These are phyloP conservation scores for Moricandia arvensis DNA, from an alignment of 345 rosid species.

Conservation along the genomic window DNA sequence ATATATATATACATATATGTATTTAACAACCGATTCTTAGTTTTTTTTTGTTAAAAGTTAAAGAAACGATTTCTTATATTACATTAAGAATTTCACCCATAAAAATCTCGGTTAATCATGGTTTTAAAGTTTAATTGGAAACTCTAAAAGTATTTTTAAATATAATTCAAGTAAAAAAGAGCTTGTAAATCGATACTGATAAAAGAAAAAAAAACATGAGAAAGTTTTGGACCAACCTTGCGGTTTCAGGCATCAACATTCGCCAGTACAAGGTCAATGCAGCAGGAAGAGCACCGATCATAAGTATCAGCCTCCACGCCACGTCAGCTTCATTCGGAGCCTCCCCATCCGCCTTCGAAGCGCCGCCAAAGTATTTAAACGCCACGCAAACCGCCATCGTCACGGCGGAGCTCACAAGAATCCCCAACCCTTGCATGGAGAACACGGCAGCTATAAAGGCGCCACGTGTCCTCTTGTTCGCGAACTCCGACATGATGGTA, in stretches of 20 bases:
- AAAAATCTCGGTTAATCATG: too few species aligned
- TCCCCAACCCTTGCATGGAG: conserved; percentile 81
- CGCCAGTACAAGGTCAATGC: conserved; percentile 76
- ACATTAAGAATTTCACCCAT: too few species aligned
- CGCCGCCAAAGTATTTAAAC: conserved; percentile 25
- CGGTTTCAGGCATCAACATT: conserved; percentile 90
- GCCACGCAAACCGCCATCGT: conserved; percentile 49
- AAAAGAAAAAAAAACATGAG: not conserved
- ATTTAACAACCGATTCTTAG: too few species aligned
- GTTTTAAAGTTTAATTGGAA: too few species aligned
- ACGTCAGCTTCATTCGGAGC: conserved; percentile 55
- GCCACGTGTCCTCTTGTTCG: conserved; percentile 69
- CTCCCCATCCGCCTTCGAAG: not conserved
- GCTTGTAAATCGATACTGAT: not conserved
- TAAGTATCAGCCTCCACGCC: conserved; percentile 72
- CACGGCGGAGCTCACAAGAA: conserved; percentile 53
- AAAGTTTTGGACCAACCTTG: conserved; percentile 44
- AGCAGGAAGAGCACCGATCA: conserved; percentile 75
- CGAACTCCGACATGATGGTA: conserved; percentile 81
- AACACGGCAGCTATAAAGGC: conserved; percentile 70
- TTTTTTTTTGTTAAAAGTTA: too few species aligned
- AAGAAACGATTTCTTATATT: too few species aligned
- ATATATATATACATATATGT: too few species aligned
- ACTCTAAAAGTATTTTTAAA: too few species aligned
- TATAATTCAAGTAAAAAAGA: too few species aligned